Percentiles rank a stretch among this genome's conserved stretches.
Evolutionary conservation across 371 early-diverging fungal species (phyloP).

Genomic region (Apophysomyces ossiformis): DNA sequence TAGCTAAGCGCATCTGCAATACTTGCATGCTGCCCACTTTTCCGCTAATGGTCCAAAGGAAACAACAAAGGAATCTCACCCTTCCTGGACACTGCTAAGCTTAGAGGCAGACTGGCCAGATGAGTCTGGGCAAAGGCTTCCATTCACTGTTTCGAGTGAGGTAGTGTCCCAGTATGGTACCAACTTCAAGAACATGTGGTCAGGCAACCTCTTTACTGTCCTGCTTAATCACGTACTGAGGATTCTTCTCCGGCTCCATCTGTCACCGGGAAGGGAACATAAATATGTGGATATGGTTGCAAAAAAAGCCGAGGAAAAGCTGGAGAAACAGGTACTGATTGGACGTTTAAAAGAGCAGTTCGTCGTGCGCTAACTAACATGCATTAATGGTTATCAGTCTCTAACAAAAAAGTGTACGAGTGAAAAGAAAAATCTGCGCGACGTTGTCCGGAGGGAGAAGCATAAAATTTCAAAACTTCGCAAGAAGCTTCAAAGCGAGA

Average conservation of each 20-base stretch:
- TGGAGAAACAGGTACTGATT: not conserved
- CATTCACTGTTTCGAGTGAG: not conserved
- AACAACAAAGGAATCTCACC: not conserved
- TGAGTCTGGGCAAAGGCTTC: not conserved
- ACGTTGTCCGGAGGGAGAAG: conserved; percentile 1
- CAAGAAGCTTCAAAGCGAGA: not conserved
- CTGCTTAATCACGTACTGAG: not conserved
- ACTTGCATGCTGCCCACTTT: not conserved
- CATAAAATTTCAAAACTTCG: not conserved
- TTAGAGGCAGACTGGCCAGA: not conserved
- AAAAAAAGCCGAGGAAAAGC: not conserved
- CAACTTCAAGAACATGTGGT: conserved; percentile 3
- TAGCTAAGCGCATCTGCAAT: not conserved
- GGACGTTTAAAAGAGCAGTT: not conserved
- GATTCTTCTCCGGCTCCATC: not conserved
- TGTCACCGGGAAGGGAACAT: not conserved
- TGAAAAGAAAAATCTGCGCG: not conserved
- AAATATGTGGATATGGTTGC: not conserved
- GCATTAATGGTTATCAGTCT: not conserved
- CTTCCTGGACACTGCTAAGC: not conserved
- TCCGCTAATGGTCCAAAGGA: not conserved
- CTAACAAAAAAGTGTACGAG: not conserved
- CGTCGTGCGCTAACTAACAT: not conserved
- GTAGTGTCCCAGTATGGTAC: not conserved
- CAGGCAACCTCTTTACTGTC: not conserved